Conservation (phyloP, 2,329 filamentous ascomycete species). For the Calonectria multiphialidica region DNA sequence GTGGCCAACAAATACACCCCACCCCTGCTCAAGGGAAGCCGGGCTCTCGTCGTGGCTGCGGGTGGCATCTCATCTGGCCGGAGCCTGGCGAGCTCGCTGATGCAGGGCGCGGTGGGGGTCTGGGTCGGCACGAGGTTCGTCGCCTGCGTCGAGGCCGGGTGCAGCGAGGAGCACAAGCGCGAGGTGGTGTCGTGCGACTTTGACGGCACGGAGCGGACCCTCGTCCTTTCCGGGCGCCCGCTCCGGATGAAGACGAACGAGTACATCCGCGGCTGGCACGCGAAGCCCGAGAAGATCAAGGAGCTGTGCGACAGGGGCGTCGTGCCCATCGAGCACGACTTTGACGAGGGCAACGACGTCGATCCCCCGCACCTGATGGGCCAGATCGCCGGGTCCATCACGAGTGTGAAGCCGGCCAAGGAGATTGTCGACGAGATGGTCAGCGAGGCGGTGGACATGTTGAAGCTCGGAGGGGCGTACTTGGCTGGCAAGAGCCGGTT, state of each 20-base stretch:
- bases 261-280: constrained; percentile 87
- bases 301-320: constrained; percentile 81
- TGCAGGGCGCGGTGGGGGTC: constrained; percentile 89
- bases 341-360: constrained; percentile 84
- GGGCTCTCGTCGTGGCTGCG: constrained; percentile 87
- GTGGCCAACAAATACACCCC: constrained; percentile 81
- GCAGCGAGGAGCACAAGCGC: constrained; percentile 85
- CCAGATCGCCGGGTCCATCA: constrained; percentile 86
- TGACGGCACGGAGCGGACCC: constrained; percentile 83
- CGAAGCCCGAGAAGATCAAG: constrained; percentile 78
- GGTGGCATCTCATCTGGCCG: constrained; percentile 89
- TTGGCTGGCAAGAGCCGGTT: constrained; percentile 61
- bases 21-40: constrained; percentile 74
- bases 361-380: constrained; percentile 95
- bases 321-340: constrained; percentile 84
- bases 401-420: constrained; percentile 81
- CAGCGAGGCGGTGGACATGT: constrained; percentile 75
- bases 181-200: constrained; percentile 85
- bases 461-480: constrained; percentile 73
- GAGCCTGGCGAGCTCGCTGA: constrained; percentile 82
- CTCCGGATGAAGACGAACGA: constrained; percentile 85
- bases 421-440: constrained; percentile 96
- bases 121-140: constrained; percentile 98
- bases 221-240: constrained; percentile 86
- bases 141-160: constrained; percentile 83